Base-by-base conservation (phyloP, 2,329 filamentous ascomycete genomes). In the Periconia sp. region DNA sequence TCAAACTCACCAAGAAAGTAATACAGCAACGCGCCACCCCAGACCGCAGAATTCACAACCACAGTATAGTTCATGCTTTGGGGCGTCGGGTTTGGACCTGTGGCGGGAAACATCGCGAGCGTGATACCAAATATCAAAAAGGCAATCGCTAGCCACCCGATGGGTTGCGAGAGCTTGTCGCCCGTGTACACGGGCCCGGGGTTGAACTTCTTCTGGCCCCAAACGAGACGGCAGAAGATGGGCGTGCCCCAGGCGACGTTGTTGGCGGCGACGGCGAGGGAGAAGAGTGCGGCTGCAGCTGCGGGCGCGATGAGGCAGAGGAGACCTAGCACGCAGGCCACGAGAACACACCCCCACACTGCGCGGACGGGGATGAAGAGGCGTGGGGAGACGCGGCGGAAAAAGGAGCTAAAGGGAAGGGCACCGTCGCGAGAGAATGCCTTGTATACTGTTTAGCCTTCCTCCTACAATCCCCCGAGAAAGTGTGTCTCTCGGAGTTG, bases 391-490 rank as follows among this genome's bases (percentile, higher is more conserved):
- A 86, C 82, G 7, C 78, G 76, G 31, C 82, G 76, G 69, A 86
- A 83, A 69, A 82, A 85, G 6, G 56, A 67, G 1, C 81, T 84
- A 64, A 86, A 85, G 0, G 84, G 84, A 1, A 87, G 74, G 1
- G 83, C 84, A 1, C 82, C 83, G 60, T 87, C 84, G 20, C 84
- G 79, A 9, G 82, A 82, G 64, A 87, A 87, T 0, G 84, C 84
- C 54, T 37, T 52, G n/a, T 27, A 19, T 15, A n/a, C 47, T 27
- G 43, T 11, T 33, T 49, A 43, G 20, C 14, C n/a, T 8, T 27
- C 8, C 19, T 18, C 19, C n/a, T 6, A 18, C 41, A 19, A 14
- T 20, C 42, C 10, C 11, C 10, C 3, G 30, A 20, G 3, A 33
- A 18, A 7, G 45, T 18, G 23, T 27, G n/a, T 8, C 23, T 27